phyloP scores from a whole-genome alignment of 768 basidiomycete species.

The Sporobolomyces phaffii region DNA sequence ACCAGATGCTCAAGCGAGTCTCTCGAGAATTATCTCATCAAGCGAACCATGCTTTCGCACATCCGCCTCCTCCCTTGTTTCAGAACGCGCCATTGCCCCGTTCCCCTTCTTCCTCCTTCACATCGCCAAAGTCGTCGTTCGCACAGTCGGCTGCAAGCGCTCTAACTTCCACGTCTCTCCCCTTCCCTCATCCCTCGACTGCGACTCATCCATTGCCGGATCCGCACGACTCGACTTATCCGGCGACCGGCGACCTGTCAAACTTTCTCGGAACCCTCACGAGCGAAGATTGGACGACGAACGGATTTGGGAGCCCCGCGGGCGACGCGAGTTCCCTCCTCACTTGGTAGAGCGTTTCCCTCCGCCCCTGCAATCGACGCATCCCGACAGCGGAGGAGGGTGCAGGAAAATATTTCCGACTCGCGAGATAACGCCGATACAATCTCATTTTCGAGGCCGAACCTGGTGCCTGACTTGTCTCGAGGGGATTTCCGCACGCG shows the following conservation, averaged over 20 bases:
- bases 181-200: not conserved
- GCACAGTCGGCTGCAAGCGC: constrained; percentile 26
- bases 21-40: constrained; percentile 11
- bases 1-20: constrained; percentile 35
- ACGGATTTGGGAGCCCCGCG: constrained; percentile 9
- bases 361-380: not conserved
- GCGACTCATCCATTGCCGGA: not conserved
- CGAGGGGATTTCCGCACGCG: too few relatives aligned
- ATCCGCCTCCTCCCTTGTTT: not conserved
- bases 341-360: constrained; percentile 25
- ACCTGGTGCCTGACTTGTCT: not conserved
- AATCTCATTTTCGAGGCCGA: not conserved
- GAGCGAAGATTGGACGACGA: constrained; percentile 22
- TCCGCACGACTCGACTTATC: not conserved
- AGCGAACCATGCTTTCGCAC: not conserved
- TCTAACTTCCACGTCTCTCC: constrained; percentile 4
- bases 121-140: constrained; percentile 8
- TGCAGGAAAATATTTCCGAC: not conserved
- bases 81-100: not conserved
- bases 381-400: too few relatives aligned
- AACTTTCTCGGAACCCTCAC: constrained; percentile 22
- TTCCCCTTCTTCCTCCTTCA: not conserved
- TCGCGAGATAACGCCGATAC: not conserved
- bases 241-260: not conserved
- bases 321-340: constrained; percentile 12